phyloP scores from a whole-genome alignment of 345 rosid species.

The Eutrema heterophyllum region DNA sequence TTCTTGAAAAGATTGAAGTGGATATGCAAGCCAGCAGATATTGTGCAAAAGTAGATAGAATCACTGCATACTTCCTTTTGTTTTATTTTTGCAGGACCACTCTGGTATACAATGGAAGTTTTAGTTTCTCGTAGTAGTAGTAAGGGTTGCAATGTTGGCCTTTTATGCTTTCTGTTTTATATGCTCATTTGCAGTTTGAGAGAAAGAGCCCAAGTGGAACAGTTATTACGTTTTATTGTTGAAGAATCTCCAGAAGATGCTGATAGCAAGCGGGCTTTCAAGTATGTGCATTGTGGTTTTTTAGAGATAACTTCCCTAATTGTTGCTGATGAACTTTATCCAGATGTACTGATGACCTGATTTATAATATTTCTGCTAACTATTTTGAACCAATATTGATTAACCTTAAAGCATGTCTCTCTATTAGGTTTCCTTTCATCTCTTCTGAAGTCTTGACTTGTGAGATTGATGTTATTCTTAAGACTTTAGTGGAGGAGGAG shows the following conservation, averaged over 20 bases:
- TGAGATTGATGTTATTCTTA: conserved; percentile 93
- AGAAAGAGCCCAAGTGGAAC: conserved; percentile 94
- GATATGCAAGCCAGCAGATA: conserved; percentile 6
- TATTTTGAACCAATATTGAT: neutral
- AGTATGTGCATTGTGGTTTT: conserved; percentile 42
- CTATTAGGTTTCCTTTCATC: conserved; percentile 84
- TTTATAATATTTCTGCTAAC: neutral
- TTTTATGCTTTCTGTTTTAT: conserved; percentile 23
- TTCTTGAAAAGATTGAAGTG: neutral
- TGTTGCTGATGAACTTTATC: neutral
- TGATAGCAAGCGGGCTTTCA: conserved; percentile 83
- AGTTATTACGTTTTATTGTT: conserved; percentile 65
- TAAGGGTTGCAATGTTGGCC: conserved; percentile 11
- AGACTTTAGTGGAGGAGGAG: conserved; percentile 91
- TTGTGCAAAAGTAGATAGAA: conserved; percentile 16
- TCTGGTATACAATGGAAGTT: conserved; percentile 6
- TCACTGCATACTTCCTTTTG: conserved; percentile 17
- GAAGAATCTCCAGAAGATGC: conserved; percentile 90
- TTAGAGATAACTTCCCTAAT: neutral
- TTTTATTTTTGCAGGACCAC: conserved; percentile 21
- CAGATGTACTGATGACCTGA: neutral
- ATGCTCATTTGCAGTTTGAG: conserved; percentile 55
- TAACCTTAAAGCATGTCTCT: conserved; percentile 4
- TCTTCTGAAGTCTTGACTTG: conserved; percentile 96
- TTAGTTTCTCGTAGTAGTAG: conserved; percentile 13